A percentile compares a stretch with the other conserved stretches of the same genome.
Conservation (phyloP, 257 asterid genomes). For the Lycium barbarum region DNA sequence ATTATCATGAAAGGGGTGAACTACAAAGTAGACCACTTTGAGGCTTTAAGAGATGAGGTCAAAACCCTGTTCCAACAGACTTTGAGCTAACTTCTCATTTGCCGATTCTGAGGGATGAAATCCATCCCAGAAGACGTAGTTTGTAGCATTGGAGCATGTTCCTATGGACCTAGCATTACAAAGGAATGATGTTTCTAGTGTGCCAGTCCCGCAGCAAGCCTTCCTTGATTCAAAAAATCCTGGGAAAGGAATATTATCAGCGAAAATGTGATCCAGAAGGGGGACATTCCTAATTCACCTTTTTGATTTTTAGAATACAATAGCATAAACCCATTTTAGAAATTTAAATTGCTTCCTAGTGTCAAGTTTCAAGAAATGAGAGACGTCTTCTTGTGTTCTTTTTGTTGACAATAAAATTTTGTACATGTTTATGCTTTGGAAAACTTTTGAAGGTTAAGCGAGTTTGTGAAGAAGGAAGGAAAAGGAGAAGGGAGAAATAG, state of each 20-base stretch:
- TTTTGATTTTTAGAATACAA: neutral
- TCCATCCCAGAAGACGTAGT: constrained; percentile 82
- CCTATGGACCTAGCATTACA: constrained; percentile 72
- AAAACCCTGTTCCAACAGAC: constrained; percentile 66
- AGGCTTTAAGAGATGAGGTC: constrained; percentile 65
- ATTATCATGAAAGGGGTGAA: constrained; percentile 16
- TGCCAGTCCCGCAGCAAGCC: constrained; percentile 85
- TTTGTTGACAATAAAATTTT: neutral
- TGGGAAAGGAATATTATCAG: constrained; percentile 31
- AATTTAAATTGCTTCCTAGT: neutral
- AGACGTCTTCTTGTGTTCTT: neutral
- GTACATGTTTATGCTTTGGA: constrained; percentile 25
- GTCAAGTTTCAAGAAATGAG: constrained; percentile 14
- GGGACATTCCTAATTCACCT: neutral
- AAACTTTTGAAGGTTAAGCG: neutral
- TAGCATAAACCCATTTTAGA: neutral
- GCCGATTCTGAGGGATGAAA: constrained; percentile 81
- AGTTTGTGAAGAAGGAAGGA: neutral
- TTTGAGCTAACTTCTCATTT: constrained; percentile 70
- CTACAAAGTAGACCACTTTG: constrained; percentile 27
- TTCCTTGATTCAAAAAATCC: constrained; percentile 80
- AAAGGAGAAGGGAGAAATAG: constrained; percentile 22
- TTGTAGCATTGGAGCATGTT: constrained; percentile 81
- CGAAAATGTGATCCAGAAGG: constrained; percentile 22
- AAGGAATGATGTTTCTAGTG: constrained; percentile 63